Conservation (phyloP, 1,284 basidiomycete genomes). For the Calocybe gambosa region DNA sequence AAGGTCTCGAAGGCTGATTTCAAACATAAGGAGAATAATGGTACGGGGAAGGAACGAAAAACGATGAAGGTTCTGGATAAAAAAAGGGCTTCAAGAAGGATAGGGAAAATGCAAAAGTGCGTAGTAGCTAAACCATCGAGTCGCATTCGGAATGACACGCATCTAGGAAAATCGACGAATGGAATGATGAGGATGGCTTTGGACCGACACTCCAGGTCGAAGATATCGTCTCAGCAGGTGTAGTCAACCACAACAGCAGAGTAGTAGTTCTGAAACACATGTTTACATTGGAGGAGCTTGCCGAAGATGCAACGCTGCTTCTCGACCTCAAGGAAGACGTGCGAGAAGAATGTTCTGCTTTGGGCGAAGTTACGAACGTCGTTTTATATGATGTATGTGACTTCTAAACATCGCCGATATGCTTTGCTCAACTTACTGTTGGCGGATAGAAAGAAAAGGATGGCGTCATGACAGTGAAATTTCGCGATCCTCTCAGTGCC, state of each 20-base stretch:
- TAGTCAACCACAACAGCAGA: conserved; percentile 55
- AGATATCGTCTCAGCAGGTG: conserved; percentile 32
- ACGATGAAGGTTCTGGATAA: conserved; percentile 73
- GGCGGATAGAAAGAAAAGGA: conserved; percentile 77
- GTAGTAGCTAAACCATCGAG: conserved; percentile 21
- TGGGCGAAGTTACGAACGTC: conserved; percentile 96
- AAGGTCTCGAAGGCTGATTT: conserved; percentile 84
- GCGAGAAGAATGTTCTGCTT: conserved; percentile 83
- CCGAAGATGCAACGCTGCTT: conserved; percentile 81
- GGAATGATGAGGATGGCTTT: conserved; percentile 83
- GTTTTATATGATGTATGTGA: conserved; percentile 89
- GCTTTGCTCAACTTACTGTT: conserved; percentile 2
- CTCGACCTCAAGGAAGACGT: conserved; percentile 96
- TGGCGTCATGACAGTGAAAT: conserved; percentile 95
- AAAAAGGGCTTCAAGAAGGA: conserved; percentile 72
- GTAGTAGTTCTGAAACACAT: conserved; percentile 93
- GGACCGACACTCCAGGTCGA: conserved; percentile 59
- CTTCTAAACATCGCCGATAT: not conserved
- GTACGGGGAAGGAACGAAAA: conserved; percentile 30
- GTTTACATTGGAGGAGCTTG: conserved; percentile 87
- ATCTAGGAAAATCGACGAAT: conserved; percentile 73
- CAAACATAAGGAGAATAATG: conserved; percentile 45
- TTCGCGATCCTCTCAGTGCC: conserved; percentile 82
- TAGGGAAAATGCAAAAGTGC: conserved; percentile 88
- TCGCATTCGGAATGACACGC: conserved; percentile 1